Base-by-base conservation (phyloP, 2,329 filamentous ascomycete genomes). In the Pyricularia sp. region DNA sequence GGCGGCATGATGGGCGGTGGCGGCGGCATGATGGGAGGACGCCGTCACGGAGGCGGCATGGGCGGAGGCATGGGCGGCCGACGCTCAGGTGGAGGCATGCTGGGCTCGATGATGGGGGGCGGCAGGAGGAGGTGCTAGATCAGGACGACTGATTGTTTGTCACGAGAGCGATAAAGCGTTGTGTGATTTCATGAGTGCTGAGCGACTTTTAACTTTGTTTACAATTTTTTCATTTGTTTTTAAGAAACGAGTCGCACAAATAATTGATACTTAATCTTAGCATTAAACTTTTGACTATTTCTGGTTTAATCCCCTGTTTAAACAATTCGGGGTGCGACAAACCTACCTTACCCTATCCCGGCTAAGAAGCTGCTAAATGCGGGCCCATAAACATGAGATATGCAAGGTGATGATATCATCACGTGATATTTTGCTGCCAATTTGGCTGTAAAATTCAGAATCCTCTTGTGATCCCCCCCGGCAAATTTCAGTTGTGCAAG, bases 91-190 rank as follows among this genome's bases (percentile, higher is more conserved):
- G 30, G 65, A 28, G 30, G 65, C 11, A 66, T 66, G 65, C 11
- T 33, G 42, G 33, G 65, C 25, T n/a, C n/a, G 17, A 36, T 31
- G 17, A 36, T n/a, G 33, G 64, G 64, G n/a, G 25, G 65, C 33
- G 25, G 65, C 31, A 50, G 65, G 65, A 66, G 65, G 25, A n/a
- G 23, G 23, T 66, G 65, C n/a, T 66, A 65, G 28, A 33, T 23
- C 6, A 17, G 5, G 20, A 4, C 42, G 42, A 50, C 17, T 2
- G n/a, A 17, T 9, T 50, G n/a, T 50, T 50, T 50, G 20, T 6
- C 5, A 50, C 11, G 42, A 50, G 17, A 50, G 42, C 42, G 42
- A n/a, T n/a, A 6, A 6, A 42, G 36, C 14, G 31, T 33, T 33
- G 36, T 14, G 36, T 20, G 12, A 42, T 33, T 42, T 17, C 31